phyloP scores from a whole-genome alignment of 1,284 basidiomycete genomes.

The Paramarasmius palmivorus region DNA sequence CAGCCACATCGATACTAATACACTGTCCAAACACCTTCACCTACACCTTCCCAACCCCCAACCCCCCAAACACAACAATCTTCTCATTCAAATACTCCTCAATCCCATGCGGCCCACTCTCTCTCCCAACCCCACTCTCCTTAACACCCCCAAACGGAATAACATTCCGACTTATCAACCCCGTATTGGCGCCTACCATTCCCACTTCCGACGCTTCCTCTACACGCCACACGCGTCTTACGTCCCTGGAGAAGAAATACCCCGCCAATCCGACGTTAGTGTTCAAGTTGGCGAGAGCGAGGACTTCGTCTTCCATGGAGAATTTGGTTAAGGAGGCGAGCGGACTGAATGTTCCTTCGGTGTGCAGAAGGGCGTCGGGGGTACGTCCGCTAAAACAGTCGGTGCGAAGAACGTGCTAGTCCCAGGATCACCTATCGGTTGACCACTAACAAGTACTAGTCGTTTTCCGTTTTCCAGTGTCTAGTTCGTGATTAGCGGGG shows the following conservation, averaged over 20 bases:
- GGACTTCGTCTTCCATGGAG: conserved; percentile 90
- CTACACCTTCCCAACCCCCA: conserved; percentile 19
- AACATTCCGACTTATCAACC: conserved; percentile 74
- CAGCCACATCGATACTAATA: too few relatives aligned
- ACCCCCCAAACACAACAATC: conserved; percentile 75
- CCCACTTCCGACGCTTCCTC: conserved; percentile 96
- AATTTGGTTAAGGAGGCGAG: conserved; percentile 81
- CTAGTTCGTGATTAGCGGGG: conserved; percentile 44
- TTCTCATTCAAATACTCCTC: conserved; percentile 84
- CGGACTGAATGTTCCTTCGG: conserved; percentile 91
- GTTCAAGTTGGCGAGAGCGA: conserved; percentile 85
- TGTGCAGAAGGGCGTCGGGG: conserved; percentile 61
- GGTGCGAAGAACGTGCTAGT: conserved; percentile 85
- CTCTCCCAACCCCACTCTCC: conserved; percentile 81
- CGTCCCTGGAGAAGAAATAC: conserved; percentile 91
- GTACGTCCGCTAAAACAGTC: conserved; percentile 88
- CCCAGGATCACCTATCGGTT: conserved; percentile 57
- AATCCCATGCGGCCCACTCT: conserved; percentile 77
- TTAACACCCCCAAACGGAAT: conserved; percentile 96
- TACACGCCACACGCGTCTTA: conserved; percentile 93
- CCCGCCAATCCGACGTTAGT: conserved; percentile 88
- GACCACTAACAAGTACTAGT: conserved; percentile 85
- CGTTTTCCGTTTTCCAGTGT: conserved; percentile 94
- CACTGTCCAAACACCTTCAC: too few relatives aligned
- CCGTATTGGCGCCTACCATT: conserved; percentile 93